Conservation (phyloP, 2,329 filamentous ascomycete species). For the Fusarium humuli region DNA sequence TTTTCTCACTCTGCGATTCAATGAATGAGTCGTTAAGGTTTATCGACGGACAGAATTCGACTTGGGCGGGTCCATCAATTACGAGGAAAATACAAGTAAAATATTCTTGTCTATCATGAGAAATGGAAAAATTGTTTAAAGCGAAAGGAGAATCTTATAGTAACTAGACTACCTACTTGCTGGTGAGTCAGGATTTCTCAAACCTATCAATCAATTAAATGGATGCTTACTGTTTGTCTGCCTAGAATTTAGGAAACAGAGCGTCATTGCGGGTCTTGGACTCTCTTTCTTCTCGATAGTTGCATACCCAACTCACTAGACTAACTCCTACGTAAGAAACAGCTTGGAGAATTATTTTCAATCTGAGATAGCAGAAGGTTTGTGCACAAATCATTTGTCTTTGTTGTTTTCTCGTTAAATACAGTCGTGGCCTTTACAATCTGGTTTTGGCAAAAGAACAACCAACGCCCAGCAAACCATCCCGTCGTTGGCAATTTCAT, state of each 20-base stretch:
- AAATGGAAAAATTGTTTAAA: not conserved
- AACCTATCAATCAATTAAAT: not conserved
- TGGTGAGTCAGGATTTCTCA: conserved; percentile 13
- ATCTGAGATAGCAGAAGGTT: not conserved
- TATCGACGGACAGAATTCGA: not conserved
- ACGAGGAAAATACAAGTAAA: not conserved
- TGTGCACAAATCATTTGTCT: not conserved
- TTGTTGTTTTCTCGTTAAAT: not conserved
- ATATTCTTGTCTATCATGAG: not conserved
- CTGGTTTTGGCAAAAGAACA: not conserved
- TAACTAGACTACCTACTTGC: not conserved
- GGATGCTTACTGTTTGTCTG: not conserved
- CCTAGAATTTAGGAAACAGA: not conserved
- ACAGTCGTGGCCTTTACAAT: not conserved
- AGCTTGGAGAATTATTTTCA: not conserved
- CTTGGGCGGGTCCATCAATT: not conserved
- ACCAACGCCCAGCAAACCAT: not conserved
- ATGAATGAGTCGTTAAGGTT: not conserved
- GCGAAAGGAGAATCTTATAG: not conserved
- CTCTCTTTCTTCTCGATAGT: conserved; percentile 1
- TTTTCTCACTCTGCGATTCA: not conserved
- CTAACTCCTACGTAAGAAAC: not conserved
- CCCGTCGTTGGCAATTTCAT: not conserved
- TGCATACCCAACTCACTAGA: not conserved
- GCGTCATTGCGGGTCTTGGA: conserved; percentile 26